These are phyloP conservation scores for Citrus hindsii DNA, from an alignment of 345 rosid species.

Conservation along the genomic window DNA sequence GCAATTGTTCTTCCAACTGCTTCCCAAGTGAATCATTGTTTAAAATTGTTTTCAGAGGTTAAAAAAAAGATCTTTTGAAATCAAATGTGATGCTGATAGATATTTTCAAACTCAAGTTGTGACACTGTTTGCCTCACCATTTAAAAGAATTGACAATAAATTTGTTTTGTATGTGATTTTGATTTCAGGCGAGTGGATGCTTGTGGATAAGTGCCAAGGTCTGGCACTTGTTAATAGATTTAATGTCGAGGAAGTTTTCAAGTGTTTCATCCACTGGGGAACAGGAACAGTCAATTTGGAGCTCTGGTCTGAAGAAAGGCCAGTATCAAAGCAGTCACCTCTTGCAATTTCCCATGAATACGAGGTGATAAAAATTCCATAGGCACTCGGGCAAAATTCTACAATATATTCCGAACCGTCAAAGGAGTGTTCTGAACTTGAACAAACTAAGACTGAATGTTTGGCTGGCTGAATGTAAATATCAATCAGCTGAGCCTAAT, in stretches of 20 bases:
- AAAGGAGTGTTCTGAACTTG: not conserved
- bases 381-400: not conserved
- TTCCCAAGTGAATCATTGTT: not conserved
- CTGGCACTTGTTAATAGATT: slow-evolving; percentile 57
- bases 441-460: not conserved
- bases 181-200: slow-evolving; percentile 74
- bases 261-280: slow-evolving; percentile 41
- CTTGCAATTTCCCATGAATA: slow-evolving; percentile 59
- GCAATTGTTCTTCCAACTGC: not conserved
- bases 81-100: not conserved
- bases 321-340: slow-evolving; percentile 71
- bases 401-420: not conserved
- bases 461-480: not conserved
- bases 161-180: not conserved
- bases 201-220: slow-evolving; percentile 66
- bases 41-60: not conserved
- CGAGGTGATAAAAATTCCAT: slow-evolving; percentile 40
- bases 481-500: not conserved
- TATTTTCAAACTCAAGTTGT: not conserved
- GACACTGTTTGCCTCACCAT: not conserved
- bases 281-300: slow-evolving; percentile 68
- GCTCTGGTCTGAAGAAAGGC: slow-evolving; percentile 89
- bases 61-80: not conserved
- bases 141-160: not conserved
- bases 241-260: slow-evolving; percentile 42